Conservation (phyloP, 2,329 filamentous ascomycete species). For the Talaromyces pinophilus region DNA sequence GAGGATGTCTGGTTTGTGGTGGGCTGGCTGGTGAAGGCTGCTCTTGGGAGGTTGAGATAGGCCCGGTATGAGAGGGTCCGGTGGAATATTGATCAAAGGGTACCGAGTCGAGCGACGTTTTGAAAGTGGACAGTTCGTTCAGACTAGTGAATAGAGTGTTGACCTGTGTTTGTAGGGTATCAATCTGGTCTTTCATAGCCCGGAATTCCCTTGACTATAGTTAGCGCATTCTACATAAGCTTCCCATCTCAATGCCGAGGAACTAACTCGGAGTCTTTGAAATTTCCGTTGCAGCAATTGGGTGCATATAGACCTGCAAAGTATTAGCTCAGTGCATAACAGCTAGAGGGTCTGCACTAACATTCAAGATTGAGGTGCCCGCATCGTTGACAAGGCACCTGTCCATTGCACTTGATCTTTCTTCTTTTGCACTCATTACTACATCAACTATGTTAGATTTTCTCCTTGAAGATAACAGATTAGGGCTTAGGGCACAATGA, state of each 20-base stretch:
- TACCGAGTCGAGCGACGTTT: conserved; percentile 37
- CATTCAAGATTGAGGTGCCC: conserved; percentile 65
- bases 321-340: conserved; percentile 2
- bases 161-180: conserved; percentile 79
- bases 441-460: too few species aligned
- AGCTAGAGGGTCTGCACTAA: conserved; percentile 27
- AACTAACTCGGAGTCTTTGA: conserved; percentile 79
- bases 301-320: conserved; percentile 59
- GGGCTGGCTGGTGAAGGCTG: conserved; percentile 39
- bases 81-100: conserved; percentile 39
- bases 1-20: conserved; percentile 58
- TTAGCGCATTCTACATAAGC: not conserved
- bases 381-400: conserved; percentile 65
- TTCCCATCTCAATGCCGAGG: not conserved
- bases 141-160: conserved; percentile 73
- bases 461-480: not conserved
- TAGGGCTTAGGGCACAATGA: conserved; percentile 5
- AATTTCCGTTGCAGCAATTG: conserved; percentile 71
- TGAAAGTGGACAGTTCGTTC: conserved; percentile 62
- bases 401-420: conserved; percentile 69
- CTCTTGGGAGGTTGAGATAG: conserved; percentile 34
- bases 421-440: conserved; percentile 67
- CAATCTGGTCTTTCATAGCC: conserved; percentile 73
- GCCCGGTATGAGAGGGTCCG: conserved; percentile 40
- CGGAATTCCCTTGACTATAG: conserved; percentile 68